Percentiles rank a stretch among this genome's conserved stretches.
Evolutionary conservation across 176 grass and related monocot species (phyloP).

Genomic region (Canna indica): DNA sequence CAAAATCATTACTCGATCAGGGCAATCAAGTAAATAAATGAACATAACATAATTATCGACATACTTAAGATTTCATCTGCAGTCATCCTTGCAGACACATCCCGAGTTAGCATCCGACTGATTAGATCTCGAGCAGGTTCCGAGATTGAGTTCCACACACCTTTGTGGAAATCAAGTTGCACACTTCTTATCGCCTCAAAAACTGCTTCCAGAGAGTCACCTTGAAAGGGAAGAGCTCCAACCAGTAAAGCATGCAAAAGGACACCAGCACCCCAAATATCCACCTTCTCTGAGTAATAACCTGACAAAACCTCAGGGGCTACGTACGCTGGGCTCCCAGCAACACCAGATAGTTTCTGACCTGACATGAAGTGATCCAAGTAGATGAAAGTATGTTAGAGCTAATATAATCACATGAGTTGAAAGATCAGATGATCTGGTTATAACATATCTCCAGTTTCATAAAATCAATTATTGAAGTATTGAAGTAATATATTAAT

Average conservation of each 20-base stretch:
- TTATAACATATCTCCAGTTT: no score
- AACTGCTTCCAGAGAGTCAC: conserved; percentile 50
- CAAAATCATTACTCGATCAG: background rate
- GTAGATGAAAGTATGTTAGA: background rate
- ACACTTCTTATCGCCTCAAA: conserved; percentile 78
- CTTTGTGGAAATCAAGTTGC: conserved; percentile 61
- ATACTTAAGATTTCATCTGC: conserved; percentile 69
- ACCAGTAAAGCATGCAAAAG: conserved; percentile 71
- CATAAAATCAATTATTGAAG: no score
- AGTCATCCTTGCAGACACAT: conserved; percentile 54
- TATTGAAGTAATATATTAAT: no score
- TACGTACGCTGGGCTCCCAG: conserved; percentile 93
- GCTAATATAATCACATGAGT: background rate
- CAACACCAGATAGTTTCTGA: conserved; percentile 75
- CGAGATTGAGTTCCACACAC: conserved; percentile 58
- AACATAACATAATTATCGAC: conserved; percentile 1
- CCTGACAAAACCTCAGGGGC: conserved; percentile 85
- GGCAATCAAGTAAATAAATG: background rate
- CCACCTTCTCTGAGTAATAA: conserved; percentile 76
- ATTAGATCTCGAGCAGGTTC: conserved; percentile 62
- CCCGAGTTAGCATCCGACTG: conserved; percentile 59
- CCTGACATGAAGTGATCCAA: conserved; percentile 33
- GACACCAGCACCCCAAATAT: conserved; percentile 87
- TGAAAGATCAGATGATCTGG: no score
- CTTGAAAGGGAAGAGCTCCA: conserved; percentile 83